A percentile compares a stretch with the other conserved stretches of the same genome.
Conservation (phyloP, 768 basidiomycete genomes). For the Termitomyces sp. region DNA sequence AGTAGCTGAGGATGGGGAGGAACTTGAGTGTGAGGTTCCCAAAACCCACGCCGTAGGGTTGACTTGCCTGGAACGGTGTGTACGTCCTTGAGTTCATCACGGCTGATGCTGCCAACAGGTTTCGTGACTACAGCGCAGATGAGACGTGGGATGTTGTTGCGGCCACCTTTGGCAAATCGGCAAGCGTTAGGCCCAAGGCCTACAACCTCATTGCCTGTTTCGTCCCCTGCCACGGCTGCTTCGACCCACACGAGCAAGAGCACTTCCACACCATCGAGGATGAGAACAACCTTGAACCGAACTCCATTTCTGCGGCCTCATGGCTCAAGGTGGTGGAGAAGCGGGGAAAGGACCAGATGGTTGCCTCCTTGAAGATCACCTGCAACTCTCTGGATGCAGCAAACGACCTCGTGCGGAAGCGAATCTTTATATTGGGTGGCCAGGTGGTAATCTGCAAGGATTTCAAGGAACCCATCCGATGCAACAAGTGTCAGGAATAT, state of each 20-base stretch:
- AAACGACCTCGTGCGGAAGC: background rate
- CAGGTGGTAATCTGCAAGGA: background rate
- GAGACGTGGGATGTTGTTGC: too few relatives aligned
- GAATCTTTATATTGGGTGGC: background rate
- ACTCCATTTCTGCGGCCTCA: background rate
- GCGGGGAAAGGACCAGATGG: background rate
- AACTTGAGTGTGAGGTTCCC: background rate
- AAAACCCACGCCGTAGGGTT: background rate
- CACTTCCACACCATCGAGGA: background rate
- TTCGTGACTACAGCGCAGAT: background rate
- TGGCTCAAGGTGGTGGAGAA: background rate
- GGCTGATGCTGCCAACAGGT: background rate
- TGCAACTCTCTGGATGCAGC: background rate
- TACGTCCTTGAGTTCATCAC: background rate
- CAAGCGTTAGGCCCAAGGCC: background rate
- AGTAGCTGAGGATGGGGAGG: background rate
- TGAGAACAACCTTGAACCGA: background rate
- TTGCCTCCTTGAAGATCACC: background rate
- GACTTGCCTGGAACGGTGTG: background rate
- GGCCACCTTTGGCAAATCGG: background rate
- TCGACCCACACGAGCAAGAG: background rate
- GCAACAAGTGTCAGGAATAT: background rate
- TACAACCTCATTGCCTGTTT: background rate
- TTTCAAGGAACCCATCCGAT: background rate
- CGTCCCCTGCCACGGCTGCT: background rate